Conservation (phyloP, 176 grass and related monocot genomes). For the Oryza officinalis region DNA sequence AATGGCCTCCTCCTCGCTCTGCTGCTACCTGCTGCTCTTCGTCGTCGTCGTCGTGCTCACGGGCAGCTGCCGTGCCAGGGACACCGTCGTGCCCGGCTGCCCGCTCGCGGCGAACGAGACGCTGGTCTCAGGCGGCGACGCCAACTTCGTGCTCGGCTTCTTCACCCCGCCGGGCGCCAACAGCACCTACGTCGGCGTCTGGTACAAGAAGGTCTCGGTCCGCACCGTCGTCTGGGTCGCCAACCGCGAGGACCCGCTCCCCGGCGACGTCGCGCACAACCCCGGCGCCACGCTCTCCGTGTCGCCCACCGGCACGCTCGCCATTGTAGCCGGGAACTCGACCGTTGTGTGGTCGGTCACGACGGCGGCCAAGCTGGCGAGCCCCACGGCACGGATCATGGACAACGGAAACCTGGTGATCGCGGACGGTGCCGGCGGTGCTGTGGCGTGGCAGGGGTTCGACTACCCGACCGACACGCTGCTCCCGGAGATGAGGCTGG, state of each 20-base stretch:
- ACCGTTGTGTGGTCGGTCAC: conserved; percentile 47
- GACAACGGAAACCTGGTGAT: conserved; percentile 59
- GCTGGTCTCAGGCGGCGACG: conserved; percentile 40
- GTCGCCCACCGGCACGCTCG: conserved; percentile 39
- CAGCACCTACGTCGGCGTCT: conserved; percentile 52
- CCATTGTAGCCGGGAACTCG: conserved; percentile 28
- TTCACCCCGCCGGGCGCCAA: conserved; percentile 56
- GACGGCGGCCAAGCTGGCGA: conserved; percentile 18
- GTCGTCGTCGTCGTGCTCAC: not conserved
- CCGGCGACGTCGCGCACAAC: conserved; percentile 37
- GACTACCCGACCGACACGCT: conserved; percentile 72
- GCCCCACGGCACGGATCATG: conserved; percentile 36
- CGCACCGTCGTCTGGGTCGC: conserved; percentile 66
- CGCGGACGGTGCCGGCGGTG: not conserved
- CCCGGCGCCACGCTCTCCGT: conserved; percentile 48
- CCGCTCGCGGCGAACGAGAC: conserved; percentile 52
- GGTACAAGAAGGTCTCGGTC: conserved; percentile 57
- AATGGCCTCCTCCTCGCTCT: conserved; percentile 16
- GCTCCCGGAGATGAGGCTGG: conserved; percentile 70
- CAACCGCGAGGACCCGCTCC: conserved; percentile 56
- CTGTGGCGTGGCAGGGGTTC: conserved; percentile 63
- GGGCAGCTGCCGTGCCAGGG: conserved; percentile 26
- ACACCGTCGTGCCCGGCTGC: conserved; percentile 37
- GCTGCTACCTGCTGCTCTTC: not conserved
- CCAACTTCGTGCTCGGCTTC: conserved; percentile 61